Percentiles rank a stretch among this genome's conserved stretches.
Evolutionary conservation across 768 basidiomycete species (phyloP).

Genomic region (Termitomyces sp.): DNA sequence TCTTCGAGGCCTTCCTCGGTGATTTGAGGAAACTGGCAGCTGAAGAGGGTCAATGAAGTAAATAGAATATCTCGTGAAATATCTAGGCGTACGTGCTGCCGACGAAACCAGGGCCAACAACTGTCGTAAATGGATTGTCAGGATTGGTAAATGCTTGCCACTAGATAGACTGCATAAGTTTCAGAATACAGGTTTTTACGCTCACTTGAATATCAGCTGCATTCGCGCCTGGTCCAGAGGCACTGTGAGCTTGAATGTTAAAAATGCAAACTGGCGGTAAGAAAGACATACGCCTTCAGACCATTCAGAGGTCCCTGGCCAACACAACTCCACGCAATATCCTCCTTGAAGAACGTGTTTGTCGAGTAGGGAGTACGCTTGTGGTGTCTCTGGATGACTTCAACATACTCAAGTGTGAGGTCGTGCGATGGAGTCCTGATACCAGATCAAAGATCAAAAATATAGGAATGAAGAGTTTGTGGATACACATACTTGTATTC

Average conservation of each 20-base stretch:
- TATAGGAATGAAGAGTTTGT: neutral
- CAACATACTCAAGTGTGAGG: conserved; percentile 38
- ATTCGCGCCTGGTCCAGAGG: conserved; percentile 19
- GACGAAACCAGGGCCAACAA: conserved; percentile 38
- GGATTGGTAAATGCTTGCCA: conserved; percentile 35
- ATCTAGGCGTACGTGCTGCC: conserved; percentile 29
- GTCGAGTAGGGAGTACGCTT: conserved; percentile 47
- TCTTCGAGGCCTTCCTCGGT: conserved; percentile 39
- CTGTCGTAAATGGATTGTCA: conserved; percentile 36
- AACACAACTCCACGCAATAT: conserved; percentile 36
- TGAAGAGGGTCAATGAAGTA: conserved; percentile 9
- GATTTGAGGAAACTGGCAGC: conserved; percentile 47
- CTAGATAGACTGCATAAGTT: conserved; percentile 14
- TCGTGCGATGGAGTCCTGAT: conserved; percentile 29
- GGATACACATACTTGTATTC: conserved; percentile 37
- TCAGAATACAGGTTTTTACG: neutral
- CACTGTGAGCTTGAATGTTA: conserved; percentile 10
- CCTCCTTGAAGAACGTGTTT: conserved; percentile 46
- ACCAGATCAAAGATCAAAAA: neutral
- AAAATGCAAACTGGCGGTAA: neutral
- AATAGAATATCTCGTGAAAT: neutral
- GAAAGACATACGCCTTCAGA: conserved; percentile 20
- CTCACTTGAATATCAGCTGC: conserved; percentile 29
- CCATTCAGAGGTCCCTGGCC: conserved; percentile 33
- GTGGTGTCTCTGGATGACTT: conserved; percentile 48